Percentiles rank a stretch among this genome's conserved stretches.
Conservation (phyloP, 176 grass and related monocot species). For the Elaeis guineensis region DNA sequence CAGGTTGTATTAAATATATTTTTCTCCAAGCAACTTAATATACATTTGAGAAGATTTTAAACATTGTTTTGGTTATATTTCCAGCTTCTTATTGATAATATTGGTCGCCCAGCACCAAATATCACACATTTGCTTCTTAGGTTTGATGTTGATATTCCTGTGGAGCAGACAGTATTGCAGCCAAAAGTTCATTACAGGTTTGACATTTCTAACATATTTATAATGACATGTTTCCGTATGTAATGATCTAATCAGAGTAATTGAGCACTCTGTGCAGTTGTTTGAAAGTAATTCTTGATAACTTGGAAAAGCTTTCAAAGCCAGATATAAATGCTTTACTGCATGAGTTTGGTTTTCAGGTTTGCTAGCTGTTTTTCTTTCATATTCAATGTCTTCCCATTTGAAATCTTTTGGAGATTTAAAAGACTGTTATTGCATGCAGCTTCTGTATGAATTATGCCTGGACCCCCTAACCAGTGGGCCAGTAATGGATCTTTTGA, state of each 20-base stretch:
- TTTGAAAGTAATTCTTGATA: conserved; percentile 95
- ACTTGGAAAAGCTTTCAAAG: conserved; percentile 74
- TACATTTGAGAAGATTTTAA: conserved; percentile 6
- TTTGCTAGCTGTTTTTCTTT: conserved; percentile 17
- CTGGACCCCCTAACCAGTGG: conserved; percentile 60
- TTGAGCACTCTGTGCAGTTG: conserved; percentile 36
- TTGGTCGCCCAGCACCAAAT: conserved; percentile 76
- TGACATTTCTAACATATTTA: not conserved
- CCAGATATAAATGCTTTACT: conserved; percentile 72
- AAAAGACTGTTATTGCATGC: conserved; percentile 10
- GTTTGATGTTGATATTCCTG: conserved; percentile 70
- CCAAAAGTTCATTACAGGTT: conserved; percentile 96
- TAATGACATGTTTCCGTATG: too few species aligned
- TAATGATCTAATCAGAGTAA: not conserved
- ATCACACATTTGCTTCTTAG: conserved; percentile 83
- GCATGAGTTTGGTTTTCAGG: conserved; percentile 96
- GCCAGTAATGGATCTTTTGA: conserved; percentile 82
- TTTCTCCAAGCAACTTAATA: too few species aligned
- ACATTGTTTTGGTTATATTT: conserved; percentile 9
- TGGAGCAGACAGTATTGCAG: conserved; percentile 69
- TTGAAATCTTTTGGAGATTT: too few species aligned
- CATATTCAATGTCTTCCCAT: too few species aligned
- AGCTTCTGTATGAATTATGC: conserved; percentile 87
- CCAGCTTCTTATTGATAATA: conserved; percentile 94
- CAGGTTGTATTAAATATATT: conserved; percentile 37